phyloP scores from a whole-genome alignment of 1,284 basidiomycete species.

The Trametes sp. region DNA sequence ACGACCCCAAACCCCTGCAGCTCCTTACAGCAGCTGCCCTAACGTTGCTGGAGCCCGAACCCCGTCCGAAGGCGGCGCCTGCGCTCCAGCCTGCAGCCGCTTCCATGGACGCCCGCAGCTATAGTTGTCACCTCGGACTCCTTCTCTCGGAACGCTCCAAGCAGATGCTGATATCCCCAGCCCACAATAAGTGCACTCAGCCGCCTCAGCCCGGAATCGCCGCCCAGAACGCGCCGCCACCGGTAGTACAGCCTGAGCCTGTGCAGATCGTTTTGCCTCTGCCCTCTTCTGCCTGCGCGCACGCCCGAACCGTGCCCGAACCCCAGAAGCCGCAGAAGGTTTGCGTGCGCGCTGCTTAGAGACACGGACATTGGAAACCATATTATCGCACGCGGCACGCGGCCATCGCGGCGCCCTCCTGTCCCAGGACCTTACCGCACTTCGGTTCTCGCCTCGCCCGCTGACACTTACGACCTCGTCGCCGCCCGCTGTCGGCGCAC shows the following conservation, averaged over 20 bases:
- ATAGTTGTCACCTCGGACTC: no score
- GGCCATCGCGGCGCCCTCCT: neutral
- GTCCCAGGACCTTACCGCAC: no score
- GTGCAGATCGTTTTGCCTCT: slow-evolving; percentile 5
- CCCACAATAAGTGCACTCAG: neutral
- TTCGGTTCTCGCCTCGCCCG: neutral
- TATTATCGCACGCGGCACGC: no score
- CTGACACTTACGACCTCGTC: no score
- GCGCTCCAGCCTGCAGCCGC: no score
- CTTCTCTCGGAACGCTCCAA: neutral
- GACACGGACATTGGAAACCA: neutral
- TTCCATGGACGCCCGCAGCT: no score
- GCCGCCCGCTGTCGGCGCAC: no score
- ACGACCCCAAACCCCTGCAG: no score
- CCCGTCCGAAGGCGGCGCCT: neutral
- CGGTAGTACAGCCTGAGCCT: neutral
- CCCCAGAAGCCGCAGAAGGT: slow-evolving; percentile 1
- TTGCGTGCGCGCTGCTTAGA: neutral
- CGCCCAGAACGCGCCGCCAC: slow-evolving; percentile 5
- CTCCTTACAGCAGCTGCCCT: no score
- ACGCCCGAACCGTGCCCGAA: neutral
- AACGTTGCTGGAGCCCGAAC: neutral
- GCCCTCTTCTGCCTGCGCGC: neutral
- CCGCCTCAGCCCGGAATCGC: slow-evolving; percentile 1
- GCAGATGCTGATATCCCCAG: no score